These are phyloP conservation scores for Gryganskiella cystojenkinii DNA, from an alignment of 192 early-diverging fungal species.

Conservation along the genomic window DNA sequence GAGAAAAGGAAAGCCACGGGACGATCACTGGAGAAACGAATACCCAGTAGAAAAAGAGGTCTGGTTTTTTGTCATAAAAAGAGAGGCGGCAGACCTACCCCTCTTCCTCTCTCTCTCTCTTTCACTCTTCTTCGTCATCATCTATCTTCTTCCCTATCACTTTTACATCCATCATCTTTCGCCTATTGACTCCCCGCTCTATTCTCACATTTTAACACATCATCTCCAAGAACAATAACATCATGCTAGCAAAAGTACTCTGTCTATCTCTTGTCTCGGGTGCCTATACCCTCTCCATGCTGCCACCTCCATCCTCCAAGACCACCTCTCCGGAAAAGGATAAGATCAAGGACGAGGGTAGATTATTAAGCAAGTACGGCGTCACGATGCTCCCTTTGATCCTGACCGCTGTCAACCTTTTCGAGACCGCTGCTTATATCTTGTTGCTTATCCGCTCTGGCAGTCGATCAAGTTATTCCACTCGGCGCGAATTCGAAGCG, in stretches of 20 bases:
- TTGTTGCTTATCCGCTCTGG: neutral
- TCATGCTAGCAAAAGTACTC: constrained; percentile 7
- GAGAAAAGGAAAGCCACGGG: too few species aligned
- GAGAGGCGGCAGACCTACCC: too few species aligned
- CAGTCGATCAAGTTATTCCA: neutral
- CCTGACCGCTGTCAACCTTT: neutral
- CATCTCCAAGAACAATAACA: neutral
- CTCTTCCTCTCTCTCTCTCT: too few species aligned
- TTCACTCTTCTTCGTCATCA: too few species aligned
- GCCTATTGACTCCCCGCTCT: neutral
- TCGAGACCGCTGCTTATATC: constrained; percentile 2
- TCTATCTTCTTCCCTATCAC: too few species aligned
- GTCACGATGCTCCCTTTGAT: neutral
- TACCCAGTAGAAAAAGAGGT: too few species aligned
- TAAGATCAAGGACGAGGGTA: neutral
- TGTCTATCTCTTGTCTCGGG: neutral
- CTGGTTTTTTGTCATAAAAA: too few species aligned
- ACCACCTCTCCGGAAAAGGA: constrained; percentile 3
- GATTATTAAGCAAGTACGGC: neutral
- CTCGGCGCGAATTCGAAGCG: neutral
- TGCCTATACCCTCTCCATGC: neutral
- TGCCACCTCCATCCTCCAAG: constrained; percentile 11
- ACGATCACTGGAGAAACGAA: too few species aligned
- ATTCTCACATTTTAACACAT: neutral
- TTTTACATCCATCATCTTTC: too few species aligned